Evolutionary conservation across 1,284 basidiomycete genomes (phyloP), one percentile per base, ranked within the genome.

Genomic region (Chiua sp.): DNA sequence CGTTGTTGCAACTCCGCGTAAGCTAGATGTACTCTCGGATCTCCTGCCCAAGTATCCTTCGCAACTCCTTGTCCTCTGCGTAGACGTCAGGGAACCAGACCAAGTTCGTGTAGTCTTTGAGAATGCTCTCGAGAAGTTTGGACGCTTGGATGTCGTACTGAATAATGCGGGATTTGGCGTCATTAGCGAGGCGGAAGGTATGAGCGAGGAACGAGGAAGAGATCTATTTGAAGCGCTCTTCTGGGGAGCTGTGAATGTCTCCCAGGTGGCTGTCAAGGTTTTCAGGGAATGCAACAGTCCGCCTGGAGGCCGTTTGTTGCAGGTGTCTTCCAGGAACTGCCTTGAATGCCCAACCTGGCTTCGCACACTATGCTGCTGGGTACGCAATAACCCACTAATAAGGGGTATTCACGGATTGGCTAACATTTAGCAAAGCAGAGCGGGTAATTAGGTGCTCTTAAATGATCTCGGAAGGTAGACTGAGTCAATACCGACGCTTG

Each of bases 31-130:
- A 7, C 62, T 74, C 46, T 63, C 61, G 15, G 63, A 63, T 32
- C 59, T 75, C 32, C 28, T 55, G 15, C 42, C 60, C 18, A 61
- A 48, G 37, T 74, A 78, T 37, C 66, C 79, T 30, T 69, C 78
- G 16, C 73, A 76, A 55, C 78, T 79, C 12, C 80, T 83, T 20
- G 63, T 79, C 12, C 70, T 85, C 18, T 65, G 55, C 13, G 56
- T 71, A 6, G 74, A 75, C 42, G 71, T 77, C 48, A 67, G 33
- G 23, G 26, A 57, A 32, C 57, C 62, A 7, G 53, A 58, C 32
- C 63, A 66, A 37, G 66, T 72, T 37, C 60, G 42, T 10, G 44
- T 52, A 5, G 67, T 65, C 3, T 77, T 76, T 55, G 57, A 64
- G 33, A 53, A 55, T 51, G 68, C 71, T 3, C 5, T 69, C 26